phyloP scores from a whole-genome alignment of 1,139 yeast species.

The Pneumocystis sp. region DNA sequence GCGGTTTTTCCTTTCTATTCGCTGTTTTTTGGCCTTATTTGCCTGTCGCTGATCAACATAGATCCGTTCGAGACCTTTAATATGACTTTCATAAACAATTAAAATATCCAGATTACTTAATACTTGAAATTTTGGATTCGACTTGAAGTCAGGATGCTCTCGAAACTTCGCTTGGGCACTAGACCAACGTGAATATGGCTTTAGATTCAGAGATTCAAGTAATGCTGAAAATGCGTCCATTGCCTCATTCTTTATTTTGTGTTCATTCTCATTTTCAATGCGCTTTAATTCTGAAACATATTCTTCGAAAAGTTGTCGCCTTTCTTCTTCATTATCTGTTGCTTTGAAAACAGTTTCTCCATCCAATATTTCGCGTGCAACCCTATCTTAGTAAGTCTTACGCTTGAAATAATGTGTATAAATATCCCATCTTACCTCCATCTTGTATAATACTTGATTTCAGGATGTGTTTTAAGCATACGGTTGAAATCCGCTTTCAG shows the following conservation, averaged over 20 bases:
- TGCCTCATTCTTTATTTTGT: constrained; percentile 15
- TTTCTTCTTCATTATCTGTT: constrained; percentile 37
- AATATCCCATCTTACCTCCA: constrained; percentile 32
- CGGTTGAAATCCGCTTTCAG: constrained; percentile 40
- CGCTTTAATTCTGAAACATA: constrained; percentile 32
- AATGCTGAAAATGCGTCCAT: constrained; percentile 16
- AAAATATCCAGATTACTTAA: constrained; percentile 49
- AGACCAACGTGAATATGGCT: constrained; percentile 30
- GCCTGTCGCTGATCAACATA: constrained; percentile 27
- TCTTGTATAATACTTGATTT: constrained; percentile 43
- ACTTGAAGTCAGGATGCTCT: constrained; percentile 39
- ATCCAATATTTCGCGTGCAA: constrained; percentile 23
- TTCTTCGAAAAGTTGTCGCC: constrained; percentile 37
- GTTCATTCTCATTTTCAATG: constrained; percentile 19
- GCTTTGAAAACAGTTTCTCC: constrained; percentile 53
- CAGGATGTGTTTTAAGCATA: constrained; percentile 27
- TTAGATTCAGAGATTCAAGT: constrained; percentile 25
- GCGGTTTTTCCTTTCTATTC: constrained; percentile 52
- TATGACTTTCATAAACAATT: constrained; percentile 35
- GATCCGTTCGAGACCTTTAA: constrained; percentile 32
- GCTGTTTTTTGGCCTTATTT: constrained; percentile 28
- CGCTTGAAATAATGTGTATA: not conserved
- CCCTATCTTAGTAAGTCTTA: constrained; percentile 2
- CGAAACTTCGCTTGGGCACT: constrained; percentile 29
- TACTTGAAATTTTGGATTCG: constrained; percentile 41